These are phyloP conservation scores for Dothidotthia symphoricarpi DNA, from an alignment of 2,329 filamentous ascomycete species.

Conservation along the genomic window DNA sequence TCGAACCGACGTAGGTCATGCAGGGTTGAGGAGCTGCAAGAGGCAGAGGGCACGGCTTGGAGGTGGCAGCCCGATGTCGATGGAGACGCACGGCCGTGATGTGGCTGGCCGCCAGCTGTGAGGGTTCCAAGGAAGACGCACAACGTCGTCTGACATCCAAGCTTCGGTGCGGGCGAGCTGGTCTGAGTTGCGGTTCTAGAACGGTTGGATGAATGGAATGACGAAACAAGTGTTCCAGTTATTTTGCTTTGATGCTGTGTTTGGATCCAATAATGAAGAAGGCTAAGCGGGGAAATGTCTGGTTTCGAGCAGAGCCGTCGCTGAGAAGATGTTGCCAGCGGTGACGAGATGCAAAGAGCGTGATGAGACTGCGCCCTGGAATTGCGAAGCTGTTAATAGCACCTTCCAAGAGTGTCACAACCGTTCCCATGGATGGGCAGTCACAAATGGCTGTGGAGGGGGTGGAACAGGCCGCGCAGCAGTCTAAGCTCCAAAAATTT, in stretches of 20 bases:
- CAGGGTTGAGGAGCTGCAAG: slow-evolving; percentile 23
- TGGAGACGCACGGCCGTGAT: slow-evolving; percentile 21
- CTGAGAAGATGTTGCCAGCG: too few species aligned
- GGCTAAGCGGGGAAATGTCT: too few species aligned
- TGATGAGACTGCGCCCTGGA: background rate
- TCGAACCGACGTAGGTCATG: slow-evolving; percentile 26
- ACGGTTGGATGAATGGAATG: too few species aligned
- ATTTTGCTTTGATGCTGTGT: too few species aligned
- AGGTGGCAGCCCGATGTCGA: slow-evolving; percentile 18
- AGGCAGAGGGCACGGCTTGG: slow-evolving; percentile 4
- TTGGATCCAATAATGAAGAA: too few species aligned
- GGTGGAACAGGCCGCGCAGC: slow-evolving; percentile 7
- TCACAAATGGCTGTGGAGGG: slow-evolving; percentile 5
- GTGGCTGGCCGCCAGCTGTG: slow-evolving; percentile 27
- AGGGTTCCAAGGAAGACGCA: slow-evolving; percentile 20
- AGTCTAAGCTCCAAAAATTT: slow-evolving; percentile 25
- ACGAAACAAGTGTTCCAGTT: too few species aligned
- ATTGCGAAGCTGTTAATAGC: slow-evolving; percentile 1
- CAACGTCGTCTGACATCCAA: slow-evolving; percentile 27
- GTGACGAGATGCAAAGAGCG: too few species aligned
- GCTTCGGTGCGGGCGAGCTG: slow-evolving; percentile 4
- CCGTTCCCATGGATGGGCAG: background rate
- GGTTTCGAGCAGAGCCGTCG: too few species aligned
- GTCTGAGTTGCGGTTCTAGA: too few species aligned
- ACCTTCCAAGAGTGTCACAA: slow-evolving; percentile 2